phyloP scores from a whole-genome alignment of 495 filamentous ascomycete genomes.

The Elaphomyces granulatus region DNA sequence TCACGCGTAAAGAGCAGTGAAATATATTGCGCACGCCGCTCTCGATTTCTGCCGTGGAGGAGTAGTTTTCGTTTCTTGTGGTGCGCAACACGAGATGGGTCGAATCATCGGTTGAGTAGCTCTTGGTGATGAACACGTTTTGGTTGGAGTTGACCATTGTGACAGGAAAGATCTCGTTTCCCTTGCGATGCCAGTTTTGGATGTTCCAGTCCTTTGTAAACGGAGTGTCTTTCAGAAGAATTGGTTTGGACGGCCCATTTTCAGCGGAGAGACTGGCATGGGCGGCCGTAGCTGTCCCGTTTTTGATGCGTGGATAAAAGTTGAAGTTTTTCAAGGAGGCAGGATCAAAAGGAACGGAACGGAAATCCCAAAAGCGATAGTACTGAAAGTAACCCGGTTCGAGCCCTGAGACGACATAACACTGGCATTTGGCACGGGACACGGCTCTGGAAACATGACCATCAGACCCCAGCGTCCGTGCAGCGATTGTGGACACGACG shows the following conservation, averaged over 20 bases:
- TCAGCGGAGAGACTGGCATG: constrained; percentile 14
- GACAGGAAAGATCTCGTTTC: constrained; percentile 29
- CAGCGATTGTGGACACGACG: too few species aligned
- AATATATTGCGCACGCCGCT: constrained; percentile 37
- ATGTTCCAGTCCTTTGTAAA: constrained; percentile 40
- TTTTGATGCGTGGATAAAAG: constrained; percentile 5
- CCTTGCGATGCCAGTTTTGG: constrained; percentile 41
- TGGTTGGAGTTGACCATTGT: constrained; percentile 46
- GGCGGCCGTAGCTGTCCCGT: constrained; percentile 23
- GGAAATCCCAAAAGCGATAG: constrained; percentile 58
- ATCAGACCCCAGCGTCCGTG: too few species aligned
- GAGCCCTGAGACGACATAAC: constrained; percentile 24
- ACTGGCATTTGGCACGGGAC: constrained; percentile 25
- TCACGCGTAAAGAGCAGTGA: constrained; percentile 48
- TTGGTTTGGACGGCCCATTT: constrained; percentile 3
- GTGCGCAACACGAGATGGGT: constrained; percentile 52
- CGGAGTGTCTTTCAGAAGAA: constrained; percentile 22
- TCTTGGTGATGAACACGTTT: constrained; percentile 46
- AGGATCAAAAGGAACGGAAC: constrained; percentile 20
- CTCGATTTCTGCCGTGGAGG: constrained; percentile 52
- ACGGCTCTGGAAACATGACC: too few species aligned
- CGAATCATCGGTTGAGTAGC: constrained; percentile 15
- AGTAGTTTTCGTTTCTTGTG: constrained; percentile 37
- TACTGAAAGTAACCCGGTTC: constrained; percentile 42
- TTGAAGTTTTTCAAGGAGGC: constrained; percentile 14